Base-by-base conservation (phyloP, 2,329 filamentous ascomycete genomes). In the Geosmithia flava region DNA sequence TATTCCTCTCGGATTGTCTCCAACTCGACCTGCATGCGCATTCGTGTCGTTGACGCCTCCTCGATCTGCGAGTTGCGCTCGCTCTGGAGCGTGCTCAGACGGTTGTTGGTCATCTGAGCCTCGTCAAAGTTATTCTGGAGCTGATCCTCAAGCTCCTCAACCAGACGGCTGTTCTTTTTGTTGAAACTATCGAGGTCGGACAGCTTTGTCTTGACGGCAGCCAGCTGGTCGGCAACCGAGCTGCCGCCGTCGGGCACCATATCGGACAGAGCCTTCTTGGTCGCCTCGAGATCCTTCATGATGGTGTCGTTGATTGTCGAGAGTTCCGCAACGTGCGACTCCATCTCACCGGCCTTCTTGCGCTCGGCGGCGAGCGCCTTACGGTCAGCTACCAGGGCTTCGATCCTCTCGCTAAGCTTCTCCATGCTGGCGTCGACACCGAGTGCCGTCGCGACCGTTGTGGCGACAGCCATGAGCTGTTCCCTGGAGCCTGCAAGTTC, bases 131-230 rank as follows among this genome's bases (percentile, higher is more conserved):
- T 96, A 62, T 78, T 87, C 60, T 91, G 90, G 48, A 98, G 80
- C 65, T 98, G 93, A 58, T 97, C 91, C 66, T 98, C 93, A 5
- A 98, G 81, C 67, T 98, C 91, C 62, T 97, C 88, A 8, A 98
- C 87, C 13, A 98, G 73, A 20, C 88, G 81, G 42, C 87, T 85
- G 64, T 93, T 94, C 75, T 95, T 96, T 70, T 88, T 83, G 72
- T 94, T 95, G 67, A 75, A 75, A 42, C 64, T 71, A 56, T 83
- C 76, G 20, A 85, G 66, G 42, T 83, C 78, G 7, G 60, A 58
- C 64, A 84, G 79, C 60, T 80, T 81, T 61, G 80, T 79, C 64
- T 81, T 81, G 53, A 91, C 69, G 5, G 76, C 73, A 23, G 74
- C 66, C 20, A 83, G 60, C 56, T 81, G 76, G 2, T 72, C 70